phyloP scores from a whole-genome alignment of 2,329 filamentous ascomycete species.

The Bipolaris bicolor region DNA sequence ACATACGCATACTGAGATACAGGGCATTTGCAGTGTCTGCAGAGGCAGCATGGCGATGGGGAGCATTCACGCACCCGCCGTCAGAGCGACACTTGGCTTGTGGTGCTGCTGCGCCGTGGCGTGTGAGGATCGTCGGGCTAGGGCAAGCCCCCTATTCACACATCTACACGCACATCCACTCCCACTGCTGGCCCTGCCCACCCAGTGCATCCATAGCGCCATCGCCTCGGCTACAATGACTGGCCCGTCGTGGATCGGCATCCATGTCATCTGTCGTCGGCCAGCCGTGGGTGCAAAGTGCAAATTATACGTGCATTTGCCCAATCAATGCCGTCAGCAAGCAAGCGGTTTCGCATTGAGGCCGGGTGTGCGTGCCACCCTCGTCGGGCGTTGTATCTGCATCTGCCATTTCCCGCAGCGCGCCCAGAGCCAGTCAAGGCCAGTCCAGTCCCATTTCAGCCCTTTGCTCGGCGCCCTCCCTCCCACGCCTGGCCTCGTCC shows the following conservation, averaged over 20 bases:
- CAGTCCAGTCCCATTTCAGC: too few relatives aligned
- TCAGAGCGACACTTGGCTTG: constrained; percentile 8
- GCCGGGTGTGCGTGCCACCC: constrained; percentile 7
- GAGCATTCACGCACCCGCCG: constrained; percentile 19
- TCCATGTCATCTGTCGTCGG: not conserved
- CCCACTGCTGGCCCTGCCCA: too few relatives aligned
- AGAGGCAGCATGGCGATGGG: not conserved
- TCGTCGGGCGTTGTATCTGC: not conserved
- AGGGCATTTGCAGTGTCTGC: too few relatives aligned
- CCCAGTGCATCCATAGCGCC: not conserved
- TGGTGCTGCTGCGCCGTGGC: constrained; percentile 13
- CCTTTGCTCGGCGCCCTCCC: not conserved
- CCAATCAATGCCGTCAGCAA: constrained; percentile 5
- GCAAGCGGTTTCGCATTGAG: constrained; percentile 14
- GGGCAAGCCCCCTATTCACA: constrained; percentile 13
- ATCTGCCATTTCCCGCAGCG: constrained; percentile 7
- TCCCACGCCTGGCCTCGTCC: not conserved
- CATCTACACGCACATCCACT: not conserved
- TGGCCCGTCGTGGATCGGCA: too few relatives aligned
- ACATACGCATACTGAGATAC: too few relatives aligned
- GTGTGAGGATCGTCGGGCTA: constrained; percentile 20
- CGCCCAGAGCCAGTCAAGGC: too few relatives aligned
- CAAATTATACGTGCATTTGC: constrained; percentile 4
- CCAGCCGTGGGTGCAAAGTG: not conserved
- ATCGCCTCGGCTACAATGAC: not conserved